phyloP scores from a whole-genome alignment of 164 flowering plant species.

The Umbellularia californica region DNA sequence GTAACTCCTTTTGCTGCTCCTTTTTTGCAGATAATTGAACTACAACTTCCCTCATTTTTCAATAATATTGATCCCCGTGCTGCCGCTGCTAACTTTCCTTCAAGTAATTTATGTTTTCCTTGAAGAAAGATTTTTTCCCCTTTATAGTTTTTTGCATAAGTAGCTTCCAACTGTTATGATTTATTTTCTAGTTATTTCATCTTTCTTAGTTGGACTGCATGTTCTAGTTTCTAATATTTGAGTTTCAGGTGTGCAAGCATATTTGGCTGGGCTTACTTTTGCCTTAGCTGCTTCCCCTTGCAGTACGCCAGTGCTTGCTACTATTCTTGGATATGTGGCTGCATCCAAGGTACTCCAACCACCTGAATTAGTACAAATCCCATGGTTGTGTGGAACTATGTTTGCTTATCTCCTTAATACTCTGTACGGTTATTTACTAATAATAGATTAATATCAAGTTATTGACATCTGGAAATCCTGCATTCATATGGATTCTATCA shows the following conservation, averaged over 20 bases:
- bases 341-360: conserved; percentile 58
- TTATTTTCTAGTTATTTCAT: not conserved
- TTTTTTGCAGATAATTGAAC: conserved; percentile 61
- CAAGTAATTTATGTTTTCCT: conserved; percentile 46
- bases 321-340: conserved; percentile 89
- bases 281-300: conserved; percentile 98
- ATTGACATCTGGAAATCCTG: not conserved
- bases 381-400: not conserved
- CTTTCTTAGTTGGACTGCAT: not conserved
- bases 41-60: conserved; percentile 93
- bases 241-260: conserved; percentile 84
- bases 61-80: conserved; percentile 83
- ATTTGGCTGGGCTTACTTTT: conserved; percentile 94
- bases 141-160: not conserved
- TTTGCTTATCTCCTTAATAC: not conserved
- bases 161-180: not conserved
- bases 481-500: not conserved
- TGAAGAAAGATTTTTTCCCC: not conserved
- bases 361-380: not conserved
- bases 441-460: no score
- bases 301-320: conserved; percentile 90
- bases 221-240: not conserved
- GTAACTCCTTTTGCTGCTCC: conserved; percentile 5
- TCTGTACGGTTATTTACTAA: no score
- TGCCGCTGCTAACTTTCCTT: conserved; percentile 94